Conservation (phyloP, 2,329 filamentous ascomycete species). For the Pseudocercospora crystallina region DNA sequence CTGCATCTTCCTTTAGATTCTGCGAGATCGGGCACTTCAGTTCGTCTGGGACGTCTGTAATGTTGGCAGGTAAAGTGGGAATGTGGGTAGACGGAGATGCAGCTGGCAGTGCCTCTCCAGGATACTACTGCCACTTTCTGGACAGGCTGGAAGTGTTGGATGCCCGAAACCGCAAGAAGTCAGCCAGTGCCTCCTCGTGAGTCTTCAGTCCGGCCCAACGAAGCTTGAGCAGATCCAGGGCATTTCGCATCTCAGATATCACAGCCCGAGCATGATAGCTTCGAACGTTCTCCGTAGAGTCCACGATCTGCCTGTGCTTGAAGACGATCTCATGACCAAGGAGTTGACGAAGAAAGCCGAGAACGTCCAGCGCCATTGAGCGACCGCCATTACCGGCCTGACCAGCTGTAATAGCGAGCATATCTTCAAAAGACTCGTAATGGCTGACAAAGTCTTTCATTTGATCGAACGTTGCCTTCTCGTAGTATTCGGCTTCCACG, state of each 20-base stretch:
- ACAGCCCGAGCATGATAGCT: conserved; percentile 2
- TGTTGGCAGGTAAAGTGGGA: conserved; percentile 17
- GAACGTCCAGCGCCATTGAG: conserved; percentile 13
- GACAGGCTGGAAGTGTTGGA: conserved; percentile 11
- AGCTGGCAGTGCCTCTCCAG: conserved; percentile 27
- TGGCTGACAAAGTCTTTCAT: conserved; percentile 28
- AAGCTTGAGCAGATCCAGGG: conserved; percentile 9
- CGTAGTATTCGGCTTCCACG: conserved; percentile 15
- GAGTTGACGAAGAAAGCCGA: conserved; percentile 23
- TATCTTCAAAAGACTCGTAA: conserved; percentile 33
- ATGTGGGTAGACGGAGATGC: conserved; percentile 6
- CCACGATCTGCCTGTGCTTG: conserved; percentile 14
- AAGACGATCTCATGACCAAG: conserved; percentile 12
- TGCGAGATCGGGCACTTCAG: conserved; percentile 36
- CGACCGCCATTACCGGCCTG: neutral
- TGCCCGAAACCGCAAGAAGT: conserved; percentile 31
- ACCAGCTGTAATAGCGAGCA: conserved; percentile 28
- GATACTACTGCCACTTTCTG: conserved; percentile 29
- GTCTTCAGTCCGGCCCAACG: conserved; percentile 21
- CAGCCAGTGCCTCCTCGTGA: conserved; percentile 27
- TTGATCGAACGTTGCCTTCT: conserved; percentile 21
- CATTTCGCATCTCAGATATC: neutral
- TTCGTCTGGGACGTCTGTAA: conserved; percentile 26
- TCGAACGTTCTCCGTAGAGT: neutral
- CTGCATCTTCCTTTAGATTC: conserved; percentile 37